Evolutionary conservation across 2,329 filamentous ascomycete species (phyloP).

Genomic region (Hymenoscyphus infarciens): DNA sequence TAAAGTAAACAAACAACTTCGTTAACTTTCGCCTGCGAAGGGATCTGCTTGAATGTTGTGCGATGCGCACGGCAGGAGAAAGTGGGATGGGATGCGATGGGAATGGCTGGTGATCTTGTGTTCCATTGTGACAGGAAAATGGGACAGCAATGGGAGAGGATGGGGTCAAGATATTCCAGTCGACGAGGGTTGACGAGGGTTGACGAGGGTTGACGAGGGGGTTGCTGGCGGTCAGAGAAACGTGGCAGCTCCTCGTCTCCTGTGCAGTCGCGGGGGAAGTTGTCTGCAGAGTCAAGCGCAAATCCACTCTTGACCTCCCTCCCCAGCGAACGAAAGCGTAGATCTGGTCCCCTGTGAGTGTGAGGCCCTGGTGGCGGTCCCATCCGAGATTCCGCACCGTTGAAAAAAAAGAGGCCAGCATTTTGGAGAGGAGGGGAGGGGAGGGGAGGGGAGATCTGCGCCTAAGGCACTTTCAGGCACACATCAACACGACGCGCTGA

Average conservation of each 20-base stretch:
- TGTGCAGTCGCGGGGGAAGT: background rate
- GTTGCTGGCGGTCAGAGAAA: slow-evolving; percentile 3
- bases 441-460: background rate
- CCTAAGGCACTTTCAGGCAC: background rate
- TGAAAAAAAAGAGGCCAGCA: background rate
- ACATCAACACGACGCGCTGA: background rate
- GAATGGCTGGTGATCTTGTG: background rate
- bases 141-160: background rate
- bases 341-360: background rate
- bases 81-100: background rate
- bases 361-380: background rate
- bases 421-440: background rate
- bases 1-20: background rate
- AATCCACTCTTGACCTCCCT: background rate
- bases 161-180: background rate
- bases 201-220: background rate
- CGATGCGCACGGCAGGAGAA: background rate
- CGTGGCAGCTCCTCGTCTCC: slow-evolving; percentile 2
- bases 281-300: slow-evolving; percentile 1
- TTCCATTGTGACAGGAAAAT: background rate
- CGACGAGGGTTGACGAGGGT: background rate
- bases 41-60: slow-evolving; percentile 3
- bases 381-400: slow-evolving; percentile 4
- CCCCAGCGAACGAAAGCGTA: background rate
- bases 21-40: background rate